These are phyloP conservation scores for Cetradonia linearis DNA, from an alignment of 495 filamentous ascomycete genomes.

Conservation along the genomic window DNA sequence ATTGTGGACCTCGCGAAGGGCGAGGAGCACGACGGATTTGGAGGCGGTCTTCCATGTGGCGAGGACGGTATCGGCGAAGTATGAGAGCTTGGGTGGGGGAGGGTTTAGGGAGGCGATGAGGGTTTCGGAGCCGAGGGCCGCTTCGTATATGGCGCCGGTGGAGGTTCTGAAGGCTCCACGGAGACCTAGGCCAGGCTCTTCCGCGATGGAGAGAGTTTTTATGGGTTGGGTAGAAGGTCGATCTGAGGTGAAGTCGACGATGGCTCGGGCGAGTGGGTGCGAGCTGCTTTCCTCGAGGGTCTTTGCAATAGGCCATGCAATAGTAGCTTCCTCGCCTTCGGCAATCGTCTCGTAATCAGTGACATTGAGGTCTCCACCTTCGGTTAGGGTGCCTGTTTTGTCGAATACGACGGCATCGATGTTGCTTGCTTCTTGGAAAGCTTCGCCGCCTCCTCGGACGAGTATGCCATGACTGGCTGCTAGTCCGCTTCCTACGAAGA, in stretches of 20 bases:
- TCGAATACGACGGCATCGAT: slow-evolving; percentile 88
- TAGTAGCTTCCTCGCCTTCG: slow-evolving; percentile 29
- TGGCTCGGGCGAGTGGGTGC: slow-evolving; percentile 78
- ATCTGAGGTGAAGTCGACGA: slow-evolving; percentile 55
- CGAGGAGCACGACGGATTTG: slow-evolving; percentile 64
- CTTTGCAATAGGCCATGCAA: slow-evolving; percentile 47
- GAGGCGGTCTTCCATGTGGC: slow-evolving; percentile 59
- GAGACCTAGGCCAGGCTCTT: slow-evolving; percentile 75
- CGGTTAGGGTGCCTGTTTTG: slow-evolving; percentile 88
- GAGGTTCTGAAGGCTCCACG: slow-evolving; percentile 53
- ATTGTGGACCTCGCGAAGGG: slow-evolving; percentile 33
- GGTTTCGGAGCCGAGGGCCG: slow-evolving; percentile 76
- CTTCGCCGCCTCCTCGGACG: slow-evolving; percentile 90
- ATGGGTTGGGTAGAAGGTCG: slow-evolving; percentile 27
- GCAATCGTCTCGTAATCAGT: slow-evolving; percentile 56
- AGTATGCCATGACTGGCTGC: slow-evolving; percentile 84
- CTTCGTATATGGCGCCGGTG: slow-evolving; percentile 39
- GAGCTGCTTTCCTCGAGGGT: slow-evolving; percentile 71
- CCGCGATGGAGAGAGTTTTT: slow-evolving; percentile 44
- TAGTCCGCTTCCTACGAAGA: slow-evolving; percentile 83
- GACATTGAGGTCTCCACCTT: slow-evolving; percentile 71
- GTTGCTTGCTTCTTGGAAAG: slow-evolving; percentile 84
- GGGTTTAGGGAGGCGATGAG: slow-evolving; percentile 43
- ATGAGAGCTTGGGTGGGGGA: slow-evolving; percentile 26
- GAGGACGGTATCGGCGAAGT: slow-evolving; percentile 39